Base-by-base conservation (phyloP, 2,329 filamentous ascomycete species). In the Pseudofabraea citricarpa region DNA sequence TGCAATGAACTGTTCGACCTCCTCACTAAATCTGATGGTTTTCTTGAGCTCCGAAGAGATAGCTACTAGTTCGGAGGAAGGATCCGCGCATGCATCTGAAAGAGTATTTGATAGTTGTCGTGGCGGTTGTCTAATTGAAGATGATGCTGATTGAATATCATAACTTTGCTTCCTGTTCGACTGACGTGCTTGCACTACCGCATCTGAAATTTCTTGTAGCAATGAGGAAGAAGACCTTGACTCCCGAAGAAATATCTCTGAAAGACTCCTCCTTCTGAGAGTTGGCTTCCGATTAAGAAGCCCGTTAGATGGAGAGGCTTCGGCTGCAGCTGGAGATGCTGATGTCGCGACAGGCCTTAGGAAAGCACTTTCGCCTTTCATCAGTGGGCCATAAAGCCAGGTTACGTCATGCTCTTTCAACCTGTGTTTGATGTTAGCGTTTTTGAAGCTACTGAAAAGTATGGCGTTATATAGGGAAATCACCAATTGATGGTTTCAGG, bases 381-480 rank as follows among this genome's bases (percentile, higher is more conserved):
- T 7, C 8, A 27, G 24, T 27, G 90, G 90, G 0, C 90, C 90
- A 57, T 96, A 96, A 1, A 96, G 73, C 90, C 90, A 96, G 33
- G 90, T 95, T 32, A 95, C 89, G 63, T 96, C 90, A 62, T 86
- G 90, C 56, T 95, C 90, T 63, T 95, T 95, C 46, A 95, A 74
- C 89, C 88, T n/a, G n/a, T n/a, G n/a, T n/a, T n/a, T n/a, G n/a
- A n/a, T n/a, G n/a, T n/a, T 94, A 57, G 19, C 13, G 36, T 40
- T n/a, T 22, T 18, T 8, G 12, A 40, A 6, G 20, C 8, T 5
- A 16, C 15, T 23, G 6, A 27, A 6, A 20, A 40, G 6, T 15
- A 6, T 5, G 16, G 13, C 19, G 6, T 40, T 6, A 7, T 13
- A 27, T 27, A 27, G 24, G 13, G 8, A 27, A n/a, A 80, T 57